Evolutionary conservation across 164 flowering plant species (phyloP).

Genomic region (Liriodendron chinense): DNA sequence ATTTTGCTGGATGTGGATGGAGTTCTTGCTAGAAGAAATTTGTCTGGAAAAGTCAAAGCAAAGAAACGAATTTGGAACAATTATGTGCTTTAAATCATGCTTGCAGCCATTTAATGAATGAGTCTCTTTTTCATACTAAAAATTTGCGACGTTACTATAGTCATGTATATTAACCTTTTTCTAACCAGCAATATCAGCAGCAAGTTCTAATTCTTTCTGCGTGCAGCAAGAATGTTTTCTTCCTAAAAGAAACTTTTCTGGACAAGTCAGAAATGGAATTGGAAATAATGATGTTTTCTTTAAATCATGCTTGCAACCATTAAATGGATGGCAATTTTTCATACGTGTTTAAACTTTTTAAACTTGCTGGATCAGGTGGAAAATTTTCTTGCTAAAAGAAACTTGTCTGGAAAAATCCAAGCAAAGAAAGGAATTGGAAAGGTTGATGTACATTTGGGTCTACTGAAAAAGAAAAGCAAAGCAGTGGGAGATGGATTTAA

Average conservation of each 20-base stretch:
- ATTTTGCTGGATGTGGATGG: conserved; percentile 21
- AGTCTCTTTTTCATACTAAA: too few species aligned
- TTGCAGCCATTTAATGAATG: neutral
- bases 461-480: conserved; percentile 54
- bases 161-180: too few species aligned
- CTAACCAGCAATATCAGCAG: too few species aligned
- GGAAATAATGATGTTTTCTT: too few species aligned
- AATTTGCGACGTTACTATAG: too few species aligned
- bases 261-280: too few species aligned
- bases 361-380: conserved; percentile 47
- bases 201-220: too few species aligned
- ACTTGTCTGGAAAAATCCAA: conserved; percentile 41
- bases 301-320: too few species aligned
- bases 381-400: conserved; percentile 34
- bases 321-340: too few species aligned
- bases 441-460: conserved; percentile 35
- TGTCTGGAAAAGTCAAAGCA: conserved; percentile 41
- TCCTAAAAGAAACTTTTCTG: too few species aligned
- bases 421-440: conserved; percentile 33
- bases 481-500: conserved; percentile 59
- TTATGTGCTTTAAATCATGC: conserved; percentile 31
- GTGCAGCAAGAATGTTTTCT: too few species aligned
- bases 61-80: conserved; percentile 36
- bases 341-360: too few species aligned
- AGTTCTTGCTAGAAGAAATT: conserved; percentile 33